Base-by-base conservation (phyloP, 1,284 basidiomycete genomes). In the Cutaneotrichosporon cyanovorans region DNA sequence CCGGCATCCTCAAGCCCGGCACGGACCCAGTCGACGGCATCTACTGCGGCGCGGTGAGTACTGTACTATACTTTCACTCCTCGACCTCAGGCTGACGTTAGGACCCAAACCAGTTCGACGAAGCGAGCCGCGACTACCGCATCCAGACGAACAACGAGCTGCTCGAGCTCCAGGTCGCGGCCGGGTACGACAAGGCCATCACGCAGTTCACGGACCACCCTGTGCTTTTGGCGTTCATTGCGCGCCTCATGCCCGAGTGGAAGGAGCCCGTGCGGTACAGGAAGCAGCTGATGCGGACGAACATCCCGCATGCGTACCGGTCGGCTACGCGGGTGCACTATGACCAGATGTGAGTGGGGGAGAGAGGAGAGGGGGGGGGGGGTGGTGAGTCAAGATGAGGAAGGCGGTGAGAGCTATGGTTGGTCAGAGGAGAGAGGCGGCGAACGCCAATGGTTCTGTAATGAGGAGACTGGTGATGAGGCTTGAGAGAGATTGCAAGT, bases 231-330 rank as follows among this genome's bases (percentile, higher is more conserved):
- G 42, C 38, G 10, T 42, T 48, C 5, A 39, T 51, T 2, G 16
- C 35, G 14, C 23, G 37, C 5, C 25, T 56, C 15, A 50, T 33
- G 51, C 42, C 42, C 28, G 40, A 36, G 12, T 56, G 54, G 51
- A 37, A 21, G 18, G 32, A 50, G 34, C 41, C 54, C 18, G 18
- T 42, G 12, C 42, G 48, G 10, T 56, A 48, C 42, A 16, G 42
- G 3, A 30, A 36, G 21, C 50, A 56, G 45, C 28, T 56, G 8
- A 21, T 56, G 23, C 45, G 54, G 3, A 50, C 54, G 14, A 56
- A 53, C 22, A 32, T 56, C 9, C 54, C 54, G 5, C 19, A 43
- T 12, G 42, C 56, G 21, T 39, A 42, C 20, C 32, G 30, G 20
- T 43, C 37, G 1, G 44, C 44, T 9, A 53, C 51, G 30, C 16